These are phyloP conservation scores for Oidium heveae DNA, from an alignment of 2,329 filamentous ascomycete species.

Conservation along the genomic window DNA sequence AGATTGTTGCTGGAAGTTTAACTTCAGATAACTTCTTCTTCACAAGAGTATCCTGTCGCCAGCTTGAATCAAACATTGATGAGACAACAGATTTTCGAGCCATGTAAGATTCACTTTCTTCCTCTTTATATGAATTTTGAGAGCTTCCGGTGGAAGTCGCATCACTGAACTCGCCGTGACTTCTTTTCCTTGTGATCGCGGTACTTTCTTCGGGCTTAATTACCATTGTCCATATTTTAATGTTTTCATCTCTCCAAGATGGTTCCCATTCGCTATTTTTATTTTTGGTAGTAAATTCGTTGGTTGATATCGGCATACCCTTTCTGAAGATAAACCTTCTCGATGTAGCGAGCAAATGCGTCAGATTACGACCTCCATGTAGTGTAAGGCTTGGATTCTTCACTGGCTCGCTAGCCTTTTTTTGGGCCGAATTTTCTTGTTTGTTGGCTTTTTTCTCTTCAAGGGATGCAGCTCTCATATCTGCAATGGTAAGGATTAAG, in stretches of 20 bases:
- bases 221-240: constrained; percentile 68
- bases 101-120: constrained; percentile 19
- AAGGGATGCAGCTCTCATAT: constrained; percentile 25
- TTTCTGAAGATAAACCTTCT: constrained; percentile 70
- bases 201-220: constrained; percentile 16
- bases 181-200: constrained; percentile 19
- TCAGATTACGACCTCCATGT: constrained; percentile 58
- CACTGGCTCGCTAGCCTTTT: constrained; percentile 10
- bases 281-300: constrained; percentile 28
- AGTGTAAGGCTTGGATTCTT: constrained; percentile 26
- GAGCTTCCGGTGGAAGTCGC: constrained; percentile 3
- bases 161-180: constrained; percentile 21
- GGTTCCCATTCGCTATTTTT: constrained; percentile 21
- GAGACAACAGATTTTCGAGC: constrained; percentile 37
- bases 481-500: constrained; percentile 62
- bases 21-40: constrained; percentile 42
- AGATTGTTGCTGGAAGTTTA: constrained; percentile 42
- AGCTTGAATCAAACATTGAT: constrained; percentile 57
- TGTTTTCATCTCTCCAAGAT: constrained; percentile 49
- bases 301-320: constrained; percentile 44
- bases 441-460: constrained; percentile 12
- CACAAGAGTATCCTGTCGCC: constrained; percentile 44
- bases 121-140: constrained; percentile 15
- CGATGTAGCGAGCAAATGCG: constrained; percentile 57
- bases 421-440: constrained; percentile 10